Conservation (phyloP, 805 yeast genomes). For the Clavispora carvajalis region DNA sequence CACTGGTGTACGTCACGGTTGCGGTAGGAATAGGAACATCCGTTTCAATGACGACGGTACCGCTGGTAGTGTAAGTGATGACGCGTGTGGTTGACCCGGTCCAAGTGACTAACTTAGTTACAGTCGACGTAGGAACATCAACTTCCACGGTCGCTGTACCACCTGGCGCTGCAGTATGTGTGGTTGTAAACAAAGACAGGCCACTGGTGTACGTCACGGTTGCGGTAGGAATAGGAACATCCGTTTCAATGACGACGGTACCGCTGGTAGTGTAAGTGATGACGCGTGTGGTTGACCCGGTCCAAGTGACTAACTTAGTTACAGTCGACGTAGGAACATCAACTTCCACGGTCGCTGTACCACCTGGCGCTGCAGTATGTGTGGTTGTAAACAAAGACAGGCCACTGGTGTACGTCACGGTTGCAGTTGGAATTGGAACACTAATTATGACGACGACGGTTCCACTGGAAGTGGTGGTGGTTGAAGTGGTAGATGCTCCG, state of each 20-base stretch:
- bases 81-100: slow-evolving; percentile 1
- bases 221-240: slow-evolving; percentile 1
- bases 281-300: slow-evolving; percentile 1
- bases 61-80: neutral
- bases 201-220: slow-evolving; percentile 9
- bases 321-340: slow-evolving; percentile 10
- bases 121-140: slow-evolving; percentile 9
- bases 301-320: slow-evolving; percentile 7
- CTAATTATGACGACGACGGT: slow-evolving; percentile 14
- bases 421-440: slow-evolving; percentile 14
- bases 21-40: slow-evolving; percentile 14
- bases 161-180: slow-evolving; percentile 1
- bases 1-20: slow-evolving; percentile 8
- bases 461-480: slow-evolving; percentile 5
- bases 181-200: neutral
- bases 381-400: neutral
- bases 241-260: neutral
- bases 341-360: slow-evolving; percentile 4
- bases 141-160: slow-evolving; percentile 5
- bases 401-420: slow-evolving; percentile 7
- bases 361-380: slow-evolving; percentile 1
- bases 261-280: neutral
- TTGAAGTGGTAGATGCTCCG: slow-evolving; percentile 5
- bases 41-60: slow-evolving; percentile 8
- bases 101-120: slow-evolving; percentile 7